These are phyloP conservation scores for Capsicum pubescens DNA, from an alignment of 257 asterid genomes.

Conservation along the genomic window DNA sequence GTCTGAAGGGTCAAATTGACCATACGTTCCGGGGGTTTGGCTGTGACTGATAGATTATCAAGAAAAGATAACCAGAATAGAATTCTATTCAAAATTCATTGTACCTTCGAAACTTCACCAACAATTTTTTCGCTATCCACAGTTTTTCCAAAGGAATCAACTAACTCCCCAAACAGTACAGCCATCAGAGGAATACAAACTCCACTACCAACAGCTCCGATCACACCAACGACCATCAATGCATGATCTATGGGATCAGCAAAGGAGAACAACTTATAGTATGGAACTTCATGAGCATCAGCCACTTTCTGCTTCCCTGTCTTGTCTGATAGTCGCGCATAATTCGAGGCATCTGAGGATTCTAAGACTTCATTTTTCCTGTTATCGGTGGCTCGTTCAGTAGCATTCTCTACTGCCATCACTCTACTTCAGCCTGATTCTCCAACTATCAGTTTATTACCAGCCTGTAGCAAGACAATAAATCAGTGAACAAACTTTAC, in stretches of 20 bases:
- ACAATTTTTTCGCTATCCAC: slow-evolving; percentile 37
- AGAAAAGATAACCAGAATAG: not conserved
- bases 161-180: slow-evolving; percentile 65
- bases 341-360: not conserved
- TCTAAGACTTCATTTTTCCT: not conserved
- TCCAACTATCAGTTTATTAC: too few relatives aligned
- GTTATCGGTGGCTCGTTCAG: not conserved
- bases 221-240: slow-evolving; percentile 66
- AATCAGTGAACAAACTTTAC: too few relatives aligned
- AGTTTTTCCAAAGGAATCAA: slow-evolving; percentile 63
- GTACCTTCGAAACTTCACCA: slow-evolving; percentile 63
- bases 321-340: not conserved
- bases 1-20: not conserved
- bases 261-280: slow-evolving; percentile 66
- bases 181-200: slow-evolving; percentile 73
- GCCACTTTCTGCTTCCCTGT: slow-evolving; percentile 29
- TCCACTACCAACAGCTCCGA: slow-evolving; percentile 74
- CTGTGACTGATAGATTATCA: not conserved
- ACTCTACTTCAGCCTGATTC: not conserved
- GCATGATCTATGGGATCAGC: slow-evolving; percentile 59
- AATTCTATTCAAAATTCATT: not conserved
- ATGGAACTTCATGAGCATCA: slow-evolving; percentile 49
- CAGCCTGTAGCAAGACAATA: not conserved
- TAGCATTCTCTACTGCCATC: not conserved
- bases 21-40: not conserved